These are phyloP conservation scores for Pleurotus tuber-regium DNA, from an alignment of 768 basidiomycete genomes.

Conservation along the genomic window DNA sequence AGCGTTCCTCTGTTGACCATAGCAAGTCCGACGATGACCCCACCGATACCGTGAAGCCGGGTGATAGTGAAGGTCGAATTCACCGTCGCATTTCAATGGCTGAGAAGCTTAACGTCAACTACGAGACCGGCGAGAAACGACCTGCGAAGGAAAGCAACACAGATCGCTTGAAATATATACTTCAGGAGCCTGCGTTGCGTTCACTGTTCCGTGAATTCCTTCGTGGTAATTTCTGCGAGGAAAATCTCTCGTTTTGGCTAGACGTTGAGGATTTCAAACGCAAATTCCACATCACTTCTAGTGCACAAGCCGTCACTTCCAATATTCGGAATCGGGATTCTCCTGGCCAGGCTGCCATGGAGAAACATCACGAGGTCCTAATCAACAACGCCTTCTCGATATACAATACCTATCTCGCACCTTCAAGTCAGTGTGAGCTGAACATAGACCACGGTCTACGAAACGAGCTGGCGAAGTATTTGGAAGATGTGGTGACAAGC, in stretches of 20 bases:
- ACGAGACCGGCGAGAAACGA: constrained; percentile 54
- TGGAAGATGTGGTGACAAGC: constrained; percentile 84
- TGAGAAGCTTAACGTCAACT: constrained; percentile 62
- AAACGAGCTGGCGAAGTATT: constrained; percentile 90
- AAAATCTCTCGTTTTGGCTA: constrained; percentile 96
- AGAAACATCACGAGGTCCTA: constrained; percentile 92
- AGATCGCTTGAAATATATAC: constrained; percentile 85
- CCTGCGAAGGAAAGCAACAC: constrained; percentile 84
- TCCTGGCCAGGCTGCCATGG: constrained; percentile 88
- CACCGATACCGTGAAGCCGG: constrained; percentile 30
- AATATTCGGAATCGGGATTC: constrained; percentile 43
- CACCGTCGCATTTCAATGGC: constrained; percentile 78
- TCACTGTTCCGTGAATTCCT: constrained; percentile 94
- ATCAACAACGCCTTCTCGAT: constrained; percentile 94
- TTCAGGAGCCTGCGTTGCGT: constrained; percentile 88
- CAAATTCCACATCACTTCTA: constrained; percentile 94
- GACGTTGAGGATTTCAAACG: constrained; percentile 97
- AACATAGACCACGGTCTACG: constrained; percentile 98
- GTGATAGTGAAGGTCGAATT: constrained; percentile 52
- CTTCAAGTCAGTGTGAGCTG: constrained; percentile 91
- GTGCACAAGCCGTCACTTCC: constrained; percentile 65
- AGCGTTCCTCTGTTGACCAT: constrained; percentile 62
- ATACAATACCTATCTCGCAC: constrained; percentile 93
- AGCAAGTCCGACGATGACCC: constrained; percentile 25
- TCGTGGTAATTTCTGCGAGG: constrained; percentile 94